Evolutionary conservation across 2,329 filamentous ascomycete genomes (phyloP), one percentile per base, ranked within the genome.

Genomic region (Hysterium pulicare): DNA sequence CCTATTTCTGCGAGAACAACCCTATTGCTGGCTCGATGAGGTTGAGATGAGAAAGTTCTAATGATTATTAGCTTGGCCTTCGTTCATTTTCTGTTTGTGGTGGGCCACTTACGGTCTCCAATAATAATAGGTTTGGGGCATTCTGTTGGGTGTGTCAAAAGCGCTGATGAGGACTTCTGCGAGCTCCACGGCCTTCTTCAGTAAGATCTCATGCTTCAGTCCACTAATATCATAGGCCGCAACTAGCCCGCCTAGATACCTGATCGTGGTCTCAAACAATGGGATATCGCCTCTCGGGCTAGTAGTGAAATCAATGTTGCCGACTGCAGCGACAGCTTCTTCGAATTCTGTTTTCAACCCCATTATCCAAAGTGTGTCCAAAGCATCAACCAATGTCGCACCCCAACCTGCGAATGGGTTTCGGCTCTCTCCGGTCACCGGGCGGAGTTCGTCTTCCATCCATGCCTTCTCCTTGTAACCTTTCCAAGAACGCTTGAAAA

Each of bases 341-440:
- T 79, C 72, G 55, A 87, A 88, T 44, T 87, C 83, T 0, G 77
- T 70, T 47, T 74, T 75, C 57, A 87, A 52, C 3, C 77, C 83
- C 77, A 87, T 82, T 49, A 87, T 83, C 83, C 83, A 87, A 11
- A 88, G 69, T n/a, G 81, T 81, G 58, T 87, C 84, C 40, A 86
- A 70, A 2, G 79, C 44, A 70, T 95, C 90, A 4, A 95, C 86
- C 47, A 95, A 64, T 0, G 90, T 94, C 13, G 90, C 90, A 15
- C 87, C 87, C 90, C 90, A 95, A 38, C 86, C 88, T 60, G 89
- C 91, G 66, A 97, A 97, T 0, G 89, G 87, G 59, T 96, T 86
- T 15, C 81, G 79, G 50, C 74, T 81, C 11, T 70, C 71, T 39
- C 83, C 83, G 22, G 80, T 78, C 8, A 91, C 73, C 2, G 93